phyloP scores from a whole-genome alignment of 164 flowering plant genomes.

The Tetracentron sinense region DNA sequence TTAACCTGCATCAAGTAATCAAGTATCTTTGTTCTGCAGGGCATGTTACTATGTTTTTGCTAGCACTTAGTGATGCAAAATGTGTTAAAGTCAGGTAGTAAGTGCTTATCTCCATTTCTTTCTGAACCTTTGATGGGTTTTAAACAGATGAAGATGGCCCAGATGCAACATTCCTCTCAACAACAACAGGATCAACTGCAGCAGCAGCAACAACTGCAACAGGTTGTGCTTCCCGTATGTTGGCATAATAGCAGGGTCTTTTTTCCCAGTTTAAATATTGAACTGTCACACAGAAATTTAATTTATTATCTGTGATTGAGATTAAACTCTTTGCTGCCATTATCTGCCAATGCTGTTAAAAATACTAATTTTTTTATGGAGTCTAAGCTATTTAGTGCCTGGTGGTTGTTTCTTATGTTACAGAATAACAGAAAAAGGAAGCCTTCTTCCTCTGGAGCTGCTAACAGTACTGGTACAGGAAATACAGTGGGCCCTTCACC shows the following conservation, averaged over 20 bases:
- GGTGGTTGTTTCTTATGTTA: conserved; percentile 11
- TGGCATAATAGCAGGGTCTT: neutral
- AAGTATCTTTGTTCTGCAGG: too few species aligned
- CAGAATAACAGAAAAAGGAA: conserved; percentile 77
- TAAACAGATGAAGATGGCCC: conserved; percentile 61
- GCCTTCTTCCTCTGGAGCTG: conserved; percentile 76
- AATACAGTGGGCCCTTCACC: conserved; percentile 78
- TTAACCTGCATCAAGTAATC: neutral
- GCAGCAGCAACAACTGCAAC: conserved; percentile 64
- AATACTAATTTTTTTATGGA: neutral
- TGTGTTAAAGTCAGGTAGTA: too few species aligned
- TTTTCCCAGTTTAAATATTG: neutral
- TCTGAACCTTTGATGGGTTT: conserved; percentile 8
- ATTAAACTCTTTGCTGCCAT: neutral
- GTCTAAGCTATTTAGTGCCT: conserved; percentile 9
- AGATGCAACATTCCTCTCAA: conserved; percentile 64
- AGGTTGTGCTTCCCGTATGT: conserved; percentile 37
- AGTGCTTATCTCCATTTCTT: neutral
- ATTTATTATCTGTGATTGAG: neutral
- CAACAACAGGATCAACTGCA: conserved; percentile 71
- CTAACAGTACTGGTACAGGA: conserved; percentile 82
- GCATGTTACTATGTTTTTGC: too few species aligned
- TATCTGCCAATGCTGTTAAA: neutral
- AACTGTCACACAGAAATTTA: neutral
- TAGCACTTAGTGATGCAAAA: neutral